Evolutionary conservation across 2,329 filamentous ascomycete species (phyloP), one percentile per base, ranked within the genome.

Genomic region (Beauveria sp.): DNA sequence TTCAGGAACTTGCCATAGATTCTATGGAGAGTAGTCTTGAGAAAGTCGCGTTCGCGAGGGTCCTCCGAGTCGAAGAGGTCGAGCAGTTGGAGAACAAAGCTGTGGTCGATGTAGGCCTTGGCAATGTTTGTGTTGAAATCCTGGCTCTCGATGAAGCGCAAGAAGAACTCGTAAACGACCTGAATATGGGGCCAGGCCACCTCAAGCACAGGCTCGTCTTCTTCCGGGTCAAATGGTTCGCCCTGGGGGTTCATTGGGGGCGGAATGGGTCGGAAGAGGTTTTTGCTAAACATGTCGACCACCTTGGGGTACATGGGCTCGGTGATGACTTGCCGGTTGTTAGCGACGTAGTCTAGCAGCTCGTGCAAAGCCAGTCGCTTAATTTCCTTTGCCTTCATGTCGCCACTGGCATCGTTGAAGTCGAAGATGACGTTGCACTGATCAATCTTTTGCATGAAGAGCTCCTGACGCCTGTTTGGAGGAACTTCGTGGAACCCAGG

Each of bases 361-460:
- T 99, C 95, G 73, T 99, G 95, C 50, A 99, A 83, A 48, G 95
- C 95, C 67, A 99, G 80, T 71, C 95, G 86, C 81, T 99, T 99
- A 82, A 99, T 98, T 77, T 99, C 95, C 80, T 99, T 99, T 53
- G 93, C 96, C 76, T 99, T 99, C 93, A 99, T 98, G 73, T 99
- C 95, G 67, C 89, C 93, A 67, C 91, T 96, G 54, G 93, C 91
- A 76, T 99, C 95, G 74, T 98, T 99, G 79, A 99, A 99, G 78
- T 99, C 95, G 73, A 99, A 99, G 70, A 99, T 99, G 79, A 99
- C 96, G 73, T 99, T 99, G 81, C 95, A 99, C 75, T 99, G 95
- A 71, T 98, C 95, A 69, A 99, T 95, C 82, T 99, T 99, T 73
- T 98, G 93, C 93, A 99, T 97, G 77, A 99, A 99, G 20, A 99